Evolutionary conservation across 129 eudicot genomes (phyloP), one percentile per base, ranked within the genome.

Genomic region (Dittrichia graveolens): DNA sequence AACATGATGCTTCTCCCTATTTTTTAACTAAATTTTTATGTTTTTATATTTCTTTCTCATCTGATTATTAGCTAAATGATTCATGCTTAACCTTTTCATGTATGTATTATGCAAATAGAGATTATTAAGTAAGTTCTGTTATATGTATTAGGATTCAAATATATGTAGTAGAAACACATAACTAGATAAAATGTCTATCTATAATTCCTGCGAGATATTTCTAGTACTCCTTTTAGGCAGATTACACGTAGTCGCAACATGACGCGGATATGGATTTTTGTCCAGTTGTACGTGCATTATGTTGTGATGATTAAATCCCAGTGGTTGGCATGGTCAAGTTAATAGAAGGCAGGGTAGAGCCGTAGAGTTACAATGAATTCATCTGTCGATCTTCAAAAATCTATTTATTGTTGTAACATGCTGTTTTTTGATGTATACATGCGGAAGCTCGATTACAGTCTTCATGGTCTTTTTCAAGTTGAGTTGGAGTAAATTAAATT

Each of bases 1-100:
- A 61, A 24, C 8, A 15, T 18, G 65, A 73, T 12, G 41, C 39
- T 50, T 61, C 42, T 78, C 14, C 34, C 12, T 10, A 3, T 71
- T 44, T 2, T 49, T 42, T 49, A 40, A 18, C n/a, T 64, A 37
- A 39, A 48, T 42, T 48, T 5, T 8, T 35, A 57, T 34, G 31
- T n/a, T 59, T 11, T 58, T 57, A 10, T 31, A 12, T 59, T 72
- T 57, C 15, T 72, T 59, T 45, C 18, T 72, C 39, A 59, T 72
- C 57, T 59, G 66, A 15, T 35, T 31, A 48, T 48, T 10, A 52
- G 61, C 42, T 73, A 38, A 42, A 37, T 11, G 14, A 8, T 31
- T 44, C 24, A 44, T 40, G 47, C 3, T 41, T 39, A 11, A 5
- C 43, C 6, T 71, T 53, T 55, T 15, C 15, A 0, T 10, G 7